A percentile compares a stretch with the other conserved stretches of the same genome.
Conservation (phyloP, 345 rosid species). For the Gossypioides kirkii region DNA sequence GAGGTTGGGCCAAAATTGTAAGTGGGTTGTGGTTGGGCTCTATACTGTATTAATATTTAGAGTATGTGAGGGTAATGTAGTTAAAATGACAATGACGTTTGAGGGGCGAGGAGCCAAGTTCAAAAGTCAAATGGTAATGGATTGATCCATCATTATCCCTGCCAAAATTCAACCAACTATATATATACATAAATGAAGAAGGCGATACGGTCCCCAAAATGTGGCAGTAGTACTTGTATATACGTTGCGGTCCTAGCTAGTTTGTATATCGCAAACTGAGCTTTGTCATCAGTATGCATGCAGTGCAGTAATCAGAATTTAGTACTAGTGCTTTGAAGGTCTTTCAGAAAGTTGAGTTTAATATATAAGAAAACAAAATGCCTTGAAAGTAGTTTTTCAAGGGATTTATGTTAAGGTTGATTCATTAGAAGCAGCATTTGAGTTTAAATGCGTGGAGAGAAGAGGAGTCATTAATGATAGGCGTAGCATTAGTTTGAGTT, state of each 20-base stretch:
- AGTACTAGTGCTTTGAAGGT: background rate
- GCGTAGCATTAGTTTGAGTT: background rate
- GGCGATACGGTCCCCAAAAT: background rate
- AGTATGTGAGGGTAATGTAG: background rate
- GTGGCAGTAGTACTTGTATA: background rate
- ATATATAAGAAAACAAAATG: too few species aligned
- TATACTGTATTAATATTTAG: background rate
- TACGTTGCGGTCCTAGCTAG: too few species aligned
- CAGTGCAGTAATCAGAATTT: background rate
- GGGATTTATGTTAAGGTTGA: background rate
- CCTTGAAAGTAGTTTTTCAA: background rate
- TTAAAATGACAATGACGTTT: background rate
- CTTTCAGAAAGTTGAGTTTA: background rate
- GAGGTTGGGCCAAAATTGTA: background rate
- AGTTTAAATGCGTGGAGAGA: background rate
- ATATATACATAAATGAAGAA: background rate
- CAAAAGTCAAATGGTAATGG: background rate
- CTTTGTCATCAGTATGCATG: background rate
- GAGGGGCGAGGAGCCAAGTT: background rate
- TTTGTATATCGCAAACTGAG: too few species aligned
- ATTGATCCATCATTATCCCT: conserved; percentile 1
- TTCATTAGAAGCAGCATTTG: too few species aligned
- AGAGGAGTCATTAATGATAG: background rate
- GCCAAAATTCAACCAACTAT: background rate
- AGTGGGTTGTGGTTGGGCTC: background rate